Conservation (phyloP, 306 rosid genomes). For the Geum urbanum region DNA sequence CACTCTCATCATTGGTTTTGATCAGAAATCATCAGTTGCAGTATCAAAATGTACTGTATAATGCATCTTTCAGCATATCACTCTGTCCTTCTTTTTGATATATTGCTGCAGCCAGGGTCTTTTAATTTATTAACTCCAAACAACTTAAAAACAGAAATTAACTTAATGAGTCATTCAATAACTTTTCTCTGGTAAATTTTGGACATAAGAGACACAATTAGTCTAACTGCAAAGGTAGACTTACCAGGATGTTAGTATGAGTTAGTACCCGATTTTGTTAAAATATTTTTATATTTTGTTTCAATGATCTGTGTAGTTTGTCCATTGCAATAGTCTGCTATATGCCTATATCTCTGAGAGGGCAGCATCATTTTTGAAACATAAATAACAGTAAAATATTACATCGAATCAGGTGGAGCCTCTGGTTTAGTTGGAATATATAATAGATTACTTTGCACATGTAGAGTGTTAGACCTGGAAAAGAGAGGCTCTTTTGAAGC, state of each 20-base stretch:
- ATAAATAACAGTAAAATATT: background rate
- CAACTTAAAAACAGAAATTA: background rate
- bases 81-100: background rate
- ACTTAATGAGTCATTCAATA: background rate
- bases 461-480: background rate
- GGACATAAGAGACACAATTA: background rate
- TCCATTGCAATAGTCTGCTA: too few relatives aligned
- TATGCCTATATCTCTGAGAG: too few relatives aligned
- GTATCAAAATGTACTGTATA: conserved; percentile 49
- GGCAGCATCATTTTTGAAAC: background rate
- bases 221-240: background rate
- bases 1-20: too few relatives aligned
- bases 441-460: background rate
- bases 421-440: background rate
- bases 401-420: background rate
- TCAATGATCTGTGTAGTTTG: background rate
- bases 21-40: conserved; percentile 61
- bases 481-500: too few relatives aligned
- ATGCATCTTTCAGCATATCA: background rate
- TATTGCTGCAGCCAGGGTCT: background rate
- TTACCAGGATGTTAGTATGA: background rate
- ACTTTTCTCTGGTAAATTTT: background rate
- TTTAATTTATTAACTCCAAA: background rate
- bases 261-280: background rate
- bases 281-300: background rate